A percentile compares a stretch with the other conserved stretches of the same genome.
These are phyloP conservation scores for Plasmopara halstedii DNA, from an alignment of 352 stramenopile genomes.

Conservation along the genomic window DNA sequence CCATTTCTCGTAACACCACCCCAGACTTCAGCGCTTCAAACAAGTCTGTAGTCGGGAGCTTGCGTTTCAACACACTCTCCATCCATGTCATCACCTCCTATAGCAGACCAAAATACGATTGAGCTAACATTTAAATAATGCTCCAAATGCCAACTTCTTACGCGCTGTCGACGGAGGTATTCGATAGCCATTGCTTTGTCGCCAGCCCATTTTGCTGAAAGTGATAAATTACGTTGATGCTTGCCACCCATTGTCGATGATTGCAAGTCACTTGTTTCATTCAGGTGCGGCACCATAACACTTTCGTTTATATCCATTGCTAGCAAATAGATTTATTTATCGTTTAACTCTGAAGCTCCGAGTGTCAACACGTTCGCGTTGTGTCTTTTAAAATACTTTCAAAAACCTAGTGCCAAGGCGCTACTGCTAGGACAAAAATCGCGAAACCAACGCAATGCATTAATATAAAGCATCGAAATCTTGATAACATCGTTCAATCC, in stretches of 20 bases:
- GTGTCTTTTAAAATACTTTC: slow-evolving; percentile 20
- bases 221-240: slow-evolving; percentile 53
- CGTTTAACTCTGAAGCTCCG: neutral
- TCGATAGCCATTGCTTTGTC: slow-evolving; percentile 68
- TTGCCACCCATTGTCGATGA: slow-evolving; percentile 55
- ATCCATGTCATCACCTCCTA: slow-evolving; percentile 73
- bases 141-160: slow-evolving; percentile 12
- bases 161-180: slow-evolving; percentile 61
- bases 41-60: slow-evolving; percentile 46
- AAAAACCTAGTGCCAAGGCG: neutral
- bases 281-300: slow-evolving; percentile 24
- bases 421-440: neutral
- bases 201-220: slow-evolving; percentile 69
- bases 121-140: neutral
- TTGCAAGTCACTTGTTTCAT: slow-evolving; percentile 15
- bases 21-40: slow-evolving; percentile 64
- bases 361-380: slow-evolving; percentile 10
- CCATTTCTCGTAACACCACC: slow-evolving; percentile 67
- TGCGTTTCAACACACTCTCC: slow-evolving; percentile 49
- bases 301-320: slow-evolving; percentile 39
- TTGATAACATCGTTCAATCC: slow-evolving; percentile 8
- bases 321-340: neutral
- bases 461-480: slow-evolving; percentile 4
- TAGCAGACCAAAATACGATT: neutral
- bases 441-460: slow-evolving; percentile 20